Conservation (phyloP, 1,284 basidiomycete genomes). For the Pseudozyma sp. region DNA sequence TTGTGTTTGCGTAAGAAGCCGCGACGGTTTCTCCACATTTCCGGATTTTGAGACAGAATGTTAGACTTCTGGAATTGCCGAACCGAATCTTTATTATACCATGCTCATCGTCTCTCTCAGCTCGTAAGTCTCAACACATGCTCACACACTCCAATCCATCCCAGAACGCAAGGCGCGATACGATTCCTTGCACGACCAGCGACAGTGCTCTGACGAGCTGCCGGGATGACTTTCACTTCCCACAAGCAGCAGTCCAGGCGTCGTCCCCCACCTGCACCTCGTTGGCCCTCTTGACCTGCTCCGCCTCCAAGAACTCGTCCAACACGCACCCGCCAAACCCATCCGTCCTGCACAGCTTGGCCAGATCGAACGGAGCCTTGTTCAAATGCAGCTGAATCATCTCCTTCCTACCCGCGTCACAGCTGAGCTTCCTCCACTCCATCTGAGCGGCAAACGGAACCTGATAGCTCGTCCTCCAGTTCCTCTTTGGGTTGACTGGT, state of each 20-base stretch:
- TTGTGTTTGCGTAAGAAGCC: conserved; percentile 5
- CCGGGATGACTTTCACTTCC: conserved; percentile 3
- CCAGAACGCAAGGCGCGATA: too few species aligned
- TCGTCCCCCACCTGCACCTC: conserved; percentile 22
- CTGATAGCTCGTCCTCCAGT: conserved; percentile 70
- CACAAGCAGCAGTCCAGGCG: conserved; percentile 34
- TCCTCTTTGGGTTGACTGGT: conserved; percentile 67
- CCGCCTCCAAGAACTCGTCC: conserved; percentile 12
- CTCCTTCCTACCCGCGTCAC: conserved; percentile 69
- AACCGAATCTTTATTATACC: too few species aligned
- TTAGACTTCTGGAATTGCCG: too few species aligned
- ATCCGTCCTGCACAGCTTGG: conserved; percentile 20
- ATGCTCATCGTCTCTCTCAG: too few species aligned
- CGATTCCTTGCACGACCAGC: background rate
- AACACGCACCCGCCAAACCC: conserved; percentile 22
- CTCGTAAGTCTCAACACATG: too few species aligned
- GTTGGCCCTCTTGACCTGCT: conserved; percentile 25
- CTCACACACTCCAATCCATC: too few species aligned
- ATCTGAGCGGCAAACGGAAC: conserved; percentile 72
- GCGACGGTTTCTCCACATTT: conserved; percentile 4
- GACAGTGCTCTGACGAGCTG: background rate
- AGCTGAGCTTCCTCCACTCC: conserved; percentile 72
- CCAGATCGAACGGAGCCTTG: conserved; percentile 68
- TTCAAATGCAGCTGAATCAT: conserved; percentile 72
- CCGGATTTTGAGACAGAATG: too few species aligned